Percentiles rank a stretch among this genome's conserved stretches.
phyloP scores from a whole-genome alignment of 306 rosid genomes.

The Prunus mume region DNA sequence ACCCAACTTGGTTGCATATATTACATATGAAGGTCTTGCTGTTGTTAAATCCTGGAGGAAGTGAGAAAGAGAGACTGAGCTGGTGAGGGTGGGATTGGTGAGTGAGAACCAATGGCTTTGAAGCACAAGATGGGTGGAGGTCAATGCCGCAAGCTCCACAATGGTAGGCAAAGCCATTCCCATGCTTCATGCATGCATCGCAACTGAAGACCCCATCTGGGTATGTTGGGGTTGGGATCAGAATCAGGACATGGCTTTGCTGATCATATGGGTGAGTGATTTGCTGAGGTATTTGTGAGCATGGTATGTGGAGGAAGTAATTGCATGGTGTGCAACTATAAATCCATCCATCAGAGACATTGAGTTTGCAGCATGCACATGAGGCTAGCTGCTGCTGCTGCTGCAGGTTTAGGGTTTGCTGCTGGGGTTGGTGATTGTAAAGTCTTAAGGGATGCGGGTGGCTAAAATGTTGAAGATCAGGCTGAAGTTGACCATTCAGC shows the following conservation, averaged over 20 bases:
- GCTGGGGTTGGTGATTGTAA: background rate
- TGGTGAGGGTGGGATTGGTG: constrained; percentile 14
- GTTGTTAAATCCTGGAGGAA: background rate
- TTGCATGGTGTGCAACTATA: constrained; percentile 9
- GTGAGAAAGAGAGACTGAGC: constrained; percentile 4
- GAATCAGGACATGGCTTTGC: background rate
- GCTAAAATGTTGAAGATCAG: background rate
- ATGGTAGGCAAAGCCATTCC: constrained; percentile 6
- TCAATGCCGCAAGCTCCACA: background rate
- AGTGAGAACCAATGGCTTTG: background rate
- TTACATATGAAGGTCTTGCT: background rate
- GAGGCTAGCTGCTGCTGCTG: background rate
- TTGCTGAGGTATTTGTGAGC: constrained; percentile 8
- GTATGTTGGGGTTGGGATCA: background rate
- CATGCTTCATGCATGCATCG: constrained; percentile 6
- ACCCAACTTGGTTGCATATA: background rate
- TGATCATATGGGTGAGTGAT: constrained; percentile 11
- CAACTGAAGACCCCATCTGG: constrained; percentile 5
- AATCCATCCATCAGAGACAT: constrained; percentile 4
- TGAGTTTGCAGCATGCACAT: constrained; percentile 10
- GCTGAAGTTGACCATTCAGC: background rate
- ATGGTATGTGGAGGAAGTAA: constrained; percentile 9
- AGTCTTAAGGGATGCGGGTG: constrained; percentile 1
- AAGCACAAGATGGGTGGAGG: background rate
- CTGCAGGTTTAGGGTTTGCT: background rate